These are phyloP conservation scores for Phytophthora litchii DNA, from an alignment of 352 stramenopile genomes.

Conservation along the genomic window DNA sequence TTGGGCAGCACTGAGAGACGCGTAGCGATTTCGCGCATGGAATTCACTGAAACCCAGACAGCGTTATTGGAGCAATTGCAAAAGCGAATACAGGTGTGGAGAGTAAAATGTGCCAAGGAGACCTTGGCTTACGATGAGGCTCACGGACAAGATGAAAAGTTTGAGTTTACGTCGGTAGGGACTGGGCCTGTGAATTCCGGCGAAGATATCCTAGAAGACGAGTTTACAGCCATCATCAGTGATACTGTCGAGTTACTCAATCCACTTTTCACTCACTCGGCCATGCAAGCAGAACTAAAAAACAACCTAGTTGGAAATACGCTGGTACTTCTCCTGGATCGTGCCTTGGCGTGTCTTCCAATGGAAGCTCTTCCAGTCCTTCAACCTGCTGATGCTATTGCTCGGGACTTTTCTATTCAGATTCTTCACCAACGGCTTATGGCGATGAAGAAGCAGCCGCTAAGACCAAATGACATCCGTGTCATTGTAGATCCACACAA, in stretches of 20 bases:
- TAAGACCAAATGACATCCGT: slow-evolving; percentile 66
- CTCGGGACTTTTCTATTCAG: slow-evolving; percentile 77
- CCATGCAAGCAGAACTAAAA: slow-evolving; percentile 43
- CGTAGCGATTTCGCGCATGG: slow-evolving; percentile 59
- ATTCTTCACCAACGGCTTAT: slow-evolving; percentile 60
- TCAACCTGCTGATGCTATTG: slow-evolving; percentile 53
- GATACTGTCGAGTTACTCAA: slow-evolving; percentile 52
- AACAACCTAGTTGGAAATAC: slow-evolving; percentile 51
- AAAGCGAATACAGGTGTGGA: slow-evolving; percentile 45
- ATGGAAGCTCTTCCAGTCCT: slow-evolving; percentile 58
- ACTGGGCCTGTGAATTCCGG: not conserved
- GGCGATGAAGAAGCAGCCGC: slow-evolving; percentile 53
- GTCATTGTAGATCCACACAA: slow-evolving; percentile 66
- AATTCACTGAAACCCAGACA: slow-evolving; percentile 52
- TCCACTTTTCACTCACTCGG: slow-evolving; percentile 59
- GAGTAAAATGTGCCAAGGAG: slow-evolving; percentile 39
- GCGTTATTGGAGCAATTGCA: slow-evolving; percentile 33
- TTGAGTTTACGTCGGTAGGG: slow-evolving; percentile 40
- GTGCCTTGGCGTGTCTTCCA: slow-evolving; percentile 51
- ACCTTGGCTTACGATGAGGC: slow-evolving; percentile 49
- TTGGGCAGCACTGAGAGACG: slow-evolving; percentile 44
- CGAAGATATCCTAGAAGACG: slow-evolving; percentile 54
- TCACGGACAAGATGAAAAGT: slow-evolving; percentile 41
- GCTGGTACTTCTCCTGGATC: slow-evolving; percentile 62
- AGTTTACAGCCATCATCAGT: slow-evolving; percentile 57